Base-by-base conservation (phyloP, 495 filamentous ascomycete genomes). In the Aspergillus sparsus region DNA sequence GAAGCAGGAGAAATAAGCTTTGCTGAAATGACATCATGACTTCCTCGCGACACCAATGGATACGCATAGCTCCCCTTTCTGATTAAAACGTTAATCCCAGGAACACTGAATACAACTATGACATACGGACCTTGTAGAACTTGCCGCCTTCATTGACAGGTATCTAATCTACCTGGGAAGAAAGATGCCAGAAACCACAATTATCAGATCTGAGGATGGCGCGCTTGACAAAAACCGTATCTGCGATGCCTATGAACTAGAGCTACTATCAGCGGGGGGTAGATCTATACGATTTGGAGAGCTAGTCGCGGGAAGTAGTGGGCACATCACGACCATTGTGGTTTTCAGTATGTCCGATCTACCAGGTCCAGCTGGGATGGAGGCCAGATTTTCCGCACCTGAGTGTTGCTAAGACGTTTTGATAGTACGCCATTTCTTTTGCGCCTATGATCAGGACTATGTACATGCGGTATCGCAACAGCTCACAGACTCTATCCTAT, bases 211-310 rank as follows among this genome's bases (percentile, higher is more conserved):
- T 10, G 31, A 45, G 6, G 32, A 39, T 2, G 10, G 12, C 4
- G 1, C 15, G 8, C 32, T 54, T 5, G 18, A 27, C 39, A 18
- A 32, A n/a, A 5, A 8, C 1, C 37, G 39, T 5, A 27, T 62
- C 27, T 52, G 41, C 87, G 63, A 69, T 37, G 66, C 67, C 12
- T 71, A 69, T 27, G 63, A 71, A 31, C 57, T 71, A 16, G 62
- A 69, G 13, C 52, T 71, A 1, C 44, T 64, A 16, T 47, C 55
- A 7, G 44, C 61, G 10, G 60, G 52, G 34, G 65, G 65, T 32
- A 31, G 57, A 0, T 9, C 35, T 2, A 46, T 71, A 10, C 65
- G 69, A 9, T 69, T 71, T 16, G 69, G 69, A 0, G 65, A 70
- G 33, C 57, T 70, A 7, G 63, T 70, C 2, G 58, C 63, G 2